Evolutionary conservation across 208 protist genomes (phyloP).

Genomic region (Herpetomonas samuelpessoai): DNA sequence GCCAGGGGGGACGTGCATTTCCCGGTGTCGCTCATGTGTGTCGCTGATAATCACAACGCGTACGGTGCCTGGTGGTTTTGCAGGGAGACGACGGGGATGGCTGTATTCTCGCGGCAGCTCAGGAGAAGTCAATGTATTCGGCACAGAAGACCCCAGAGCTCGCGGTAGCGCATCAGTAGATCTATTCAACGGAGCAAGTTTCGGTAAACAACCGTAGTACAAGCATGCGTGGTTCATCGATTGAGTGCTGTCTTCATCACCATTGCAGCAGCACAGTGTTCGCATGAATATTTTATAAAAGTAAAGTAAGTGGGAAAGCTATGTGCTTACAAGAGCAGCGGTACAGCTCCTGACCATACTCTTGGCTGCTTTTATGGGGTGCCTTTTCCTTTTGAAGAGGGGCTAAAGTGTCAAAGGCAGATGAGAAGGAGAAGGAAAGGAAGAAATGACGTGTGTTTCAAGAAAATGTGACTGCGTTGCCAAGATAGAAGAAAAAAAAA

Average conservation of each 20-base stretch:
- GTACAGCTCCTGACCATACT: too few relatives aligned
- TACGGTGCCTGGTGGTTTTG: conserved; percentile 23
- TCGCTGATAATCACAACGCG: conserved; percentile 72
- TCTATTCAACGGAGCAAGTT: conserved; percentile 10
- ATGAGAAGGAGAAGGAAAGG: too few relatives aligned
- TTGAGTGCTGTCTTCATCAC: background rate
- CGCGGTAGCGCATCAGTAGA: background rate
- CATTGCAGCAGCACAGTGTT: too few relatives aligned
- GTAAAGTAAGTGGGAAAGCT: too few relatives aligned
- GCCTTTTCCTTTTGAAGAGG: too few relatives aligned
- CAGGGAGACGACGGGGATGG: conserved; percentile 17
- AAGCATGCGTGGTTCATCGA: conserved; percentile 20
- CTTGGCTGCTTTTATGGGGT: too few relatives aligned
- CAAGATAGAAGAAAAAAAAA: conserved; percentile 8
- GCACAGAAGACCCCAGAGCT: background rate
- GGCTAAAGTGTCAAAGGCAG: too few relatives aligned
- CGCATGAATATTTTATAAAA: too few relatives aligned
- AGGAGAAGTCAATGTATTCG: conserved; percentile 3
- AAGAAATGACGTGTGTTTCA: too few relatives aligned
- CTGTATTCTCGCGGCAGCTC: conserved; percentile 2
- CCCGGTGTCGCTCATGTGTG: conserved; percentile 58
- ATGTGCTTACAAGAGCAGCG: too few relatives aligned
- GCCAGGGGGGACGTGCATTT: conserved; percentile 45
- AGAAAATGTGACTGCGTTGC: too few relatives aligned
- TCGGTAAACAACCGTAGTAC: conserved; percentile 41